phyloP scores from a whole-genome alignment of 495 filamentous ascomycete species.

The Annulohypoxylon nitens region DNA sequence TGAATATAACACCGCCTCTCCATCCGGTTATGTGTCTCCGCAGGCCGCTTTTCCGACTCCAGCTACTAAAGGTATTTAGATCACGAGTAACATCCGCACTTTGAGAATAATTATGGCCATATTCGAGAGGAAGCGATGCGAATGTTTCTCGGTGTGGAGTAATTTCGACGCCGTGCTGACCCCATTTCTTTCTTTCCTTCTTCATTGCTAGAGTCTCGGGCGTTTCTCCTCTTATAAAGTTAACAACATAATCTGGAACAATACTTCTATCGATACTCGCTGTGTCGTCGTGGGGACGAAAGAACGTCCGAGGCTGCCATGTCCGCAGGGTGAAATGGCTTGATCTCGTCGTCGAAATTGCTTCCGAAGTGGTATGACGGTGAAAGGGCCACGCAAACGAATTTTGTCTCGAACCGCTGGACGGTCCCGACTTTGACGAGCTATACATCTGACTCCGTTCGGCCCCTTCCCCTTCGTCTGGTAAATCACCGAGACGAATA shows the following conservation, averaged over 20 bases:
- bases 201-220: constrained; percentile 58
- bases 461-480: constrained; percentile 17
- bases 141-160: constrained; percentile 44
- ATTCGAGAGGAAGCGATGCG: constrained; percentile 54
- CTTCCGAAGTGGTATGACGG: constrained; percentile 43
- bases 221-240: constrained; percentile 60
- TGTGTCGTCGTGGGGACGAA: constrained; percentile 47
- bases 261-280: constrained; percentile 54
- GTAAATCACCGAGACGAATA: constrained; percentile 42
- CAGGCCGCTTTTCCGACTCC: constrained; percentile 43
- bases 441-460: constrained; percentile 34
- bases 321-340: constrained; percentile 49
- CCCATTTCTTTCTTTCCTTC: constrained; percentile 55
- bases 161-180: constrained; percentile 51
- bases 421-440: constrained; percentile 41
- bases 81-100: constrained; percentile 18
- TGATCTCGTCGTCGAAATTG: constrained; percentile 45
- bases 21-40: constrained; percentile 52
- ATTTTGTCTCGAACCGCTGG: constrained; percentile 35
- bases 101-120: constrained; percentile 46
- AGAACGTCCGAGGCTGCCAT: constrained; percentile 49
- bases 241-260: constrained; percentile 62
- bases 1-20: constrained; percentile 58
- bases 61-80: constrained; percentile 35
- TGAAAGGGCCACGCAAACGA: constrained; percentile 53